Conservation (phyloP, 2,329 filamentous ascomycete genomes). For the Trichothecium roseum region DNA sequence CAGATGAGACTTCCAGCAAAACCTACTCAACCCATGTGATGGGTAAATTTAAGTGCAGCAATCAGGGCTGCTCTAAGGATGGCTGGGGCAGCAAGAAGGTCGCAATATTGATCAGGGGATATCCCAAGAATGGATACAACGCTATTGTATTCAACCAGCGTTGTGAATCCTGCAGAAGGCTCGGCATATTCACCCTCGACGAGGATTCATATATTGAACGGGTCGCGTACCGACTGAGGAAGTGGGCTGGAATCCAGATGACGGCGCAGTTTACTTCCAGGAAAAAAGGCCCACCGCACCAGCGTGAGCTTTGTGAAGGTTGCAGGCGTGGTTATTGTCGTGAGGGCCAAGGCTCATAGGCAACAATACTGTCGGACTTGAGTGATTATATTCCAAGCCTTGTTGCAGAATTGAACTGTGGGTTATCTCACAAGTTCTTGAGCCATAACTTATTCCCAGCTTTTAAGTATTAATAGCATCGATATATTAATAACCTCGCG, state of each 20-base stretch:
- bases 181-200: constrained; percentile 16
- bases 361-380: no score
- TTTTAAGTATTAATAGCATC: no score
- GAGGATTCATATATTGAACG: constrained; percentile 20
- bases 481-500: no score
- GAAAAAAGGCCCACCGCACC: constrained; percentile 13
- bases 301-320: constrained; percentile 20
- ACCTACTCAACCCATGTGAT: constrained; percentile 5
- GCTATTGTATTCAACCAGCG: constrained; percentile 24
- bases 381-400: no score
- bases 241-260: constrained; percentile 19
- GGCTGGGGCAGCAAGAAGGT: constrained; percentile 23
- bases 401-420: no score
- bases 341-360: no score
- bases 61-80: constrained; percentile 9
- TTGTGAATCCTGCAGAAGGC: constrained; percentile 17
- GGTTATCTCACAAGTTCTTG: no score
- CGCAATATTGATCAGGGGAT: constrained; percentile 22
- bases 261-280: constrained; percentile 4
- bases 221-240: constrained; percentile 23
- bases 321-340: constrained; percentile 23
- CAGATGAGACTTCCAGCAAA: constrained; percentile 6
- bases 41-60: constrained; percentile 18
- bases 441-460: no score
- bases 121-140: constrained; percentile 19